Percentiles rank a stretch among this genome's conserved stretches.
Conservation (phyloP, 1,284 basidiomycete species). For the Chondrostereum purpureum region DNA sequence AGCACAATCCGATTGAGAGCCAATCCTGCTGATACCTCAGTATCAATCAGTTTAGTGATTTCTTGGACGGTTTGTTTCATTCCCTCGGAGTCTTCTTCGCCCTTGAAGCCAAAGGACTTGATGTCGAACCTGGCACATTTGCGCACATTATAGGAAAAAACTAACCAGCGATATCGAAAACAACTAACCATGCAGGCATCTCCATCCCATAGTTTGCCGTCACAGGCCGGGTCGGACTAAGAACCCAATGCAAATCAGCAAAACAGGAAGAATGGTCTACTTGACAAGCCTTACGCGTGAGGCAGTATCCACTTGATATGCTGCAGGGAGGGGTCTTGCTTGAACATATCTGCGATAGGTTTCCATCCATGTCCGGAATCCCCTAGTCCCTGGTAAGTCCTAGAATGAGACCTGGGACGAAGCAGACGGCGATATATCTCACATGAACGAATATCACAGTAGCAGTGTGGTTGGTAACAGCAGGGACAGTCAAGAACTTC, state of each 20-base stretch:
- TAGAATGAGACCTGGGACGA: conserved; percentile 6
- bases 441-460: conserved; percentile 89
- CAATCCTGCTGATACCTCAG: conserved; percentile 70
- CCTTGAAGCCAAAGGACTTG: conserved; percentile 53
- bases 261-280: conserved; percentile 7
- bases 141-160: no score
- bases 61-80: conserved; percentile 60
- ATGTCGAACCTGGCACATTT: conserved; percentile 89
- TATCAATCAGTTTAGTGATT: conserved; percentile 66
- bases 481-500: conserved; percentile 45
- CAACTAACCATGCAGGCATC: conserved; percentile 66
- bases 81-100: conserved; percentile 65
- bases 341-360: conserved; percentile 64
- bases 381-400: conserved; percentile 54
- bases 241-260: conserved; percentile 6
- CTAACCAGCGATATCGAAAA: no score
- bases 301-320: conserved; percentile 84
- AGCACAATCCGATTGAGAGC: conserved; percentile 64
- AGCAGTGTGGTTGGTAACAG: conserved; percentile 66
- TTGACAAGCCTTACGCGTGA: conserved; percentile 51
- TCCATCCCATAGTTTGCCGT: conserved; percentile 62
- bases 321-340: conserved; percentile 41
- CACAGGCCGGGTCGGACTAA: conserved; percentile 49
- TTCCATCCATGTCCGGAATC: conserved; percentile 74
- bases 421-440: conserved; percentile 23